Evolutionary conservation across 2,329 filamentous ascomycete species (phyloP), one percentile per base, ranked within the genome.

Genomic region (Cyclaneusma minus): DNA sequence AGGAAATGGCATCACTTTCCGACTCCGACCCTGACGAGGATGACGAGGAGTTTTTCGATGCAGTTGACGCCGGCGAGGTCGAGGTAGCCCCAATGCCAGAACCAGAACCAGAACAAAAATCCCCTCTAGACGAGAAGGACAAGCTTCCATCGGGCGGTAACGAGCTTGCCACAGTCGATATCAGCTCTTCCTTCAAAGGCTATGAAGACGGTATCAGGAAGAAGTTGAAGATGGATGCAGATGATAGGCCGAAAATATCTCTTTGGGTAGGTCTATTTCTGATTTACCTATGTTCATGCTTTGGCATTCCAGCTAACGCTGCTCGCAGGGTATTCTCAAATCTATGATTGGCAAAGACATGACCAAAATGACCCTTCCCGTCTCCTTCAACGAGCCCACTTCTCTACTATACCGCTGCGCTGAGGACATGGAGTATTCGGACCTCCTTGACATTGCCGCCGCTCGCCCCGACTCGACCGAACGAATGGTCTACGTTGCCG

Each of bases 291-390:
- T 12, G 22, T 18, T 18, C 15, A 25, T 13, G 8, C 19, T 20
- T 6, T 17, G 18, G 24, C 16, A 24, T 13, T 15, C 13, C 16
- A 17, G 21, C 40, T 55, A 35, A 52, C 28, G 22, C 10, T 24
- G 15, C 28, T 28, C 6, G 20, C 37, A 94, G 85, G 78, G 79
- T 38, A 94, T 98, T 40, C 59, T 98, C 36, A 98, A 95, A 58
- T 95, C 87, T 13, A 95, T 98, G 89, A 93, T 98, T 52, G 89
- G 89, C 36, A 95, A 98, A 51, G 89, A 98, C 47, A 95, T 98
- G 89, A 95, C 89, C 19, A 95, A 91, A 60, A 98, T 98, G 87
- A 95, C 89, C 1, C 59, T 98, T 12, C 89, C 89, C 0, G 89
- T 98, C 3, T 93, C 89, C 1, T 95, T 98, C 60, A 98, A 98